Evolutionary conservation across 176 grass and related monocot species (phyloP).

Genomic region (Musa beccarii): DNA sequence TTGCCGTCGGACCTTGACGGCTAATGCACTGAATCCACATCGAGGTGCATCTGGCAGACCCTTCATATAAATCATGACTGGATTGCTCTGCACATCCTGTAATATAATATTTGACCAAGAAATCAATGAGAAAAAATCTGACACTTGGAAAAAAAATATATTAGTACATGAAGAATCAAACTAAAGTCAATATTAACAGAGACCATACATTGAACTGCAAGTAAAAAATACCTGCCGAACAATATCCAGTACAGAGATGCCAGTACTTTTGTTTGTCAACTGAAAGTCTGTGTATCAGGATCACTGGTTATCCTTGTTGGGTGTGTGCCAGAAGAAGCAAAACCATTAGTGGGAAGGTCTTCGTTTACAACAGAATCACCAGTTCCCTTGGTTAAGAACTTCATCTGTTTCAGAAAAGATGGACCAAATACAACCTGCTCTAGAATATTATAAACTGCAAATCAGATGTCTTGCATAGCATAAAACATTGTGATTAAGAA

Average conservation of each 20-base stretch:
- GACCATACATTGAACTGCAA: neutral
- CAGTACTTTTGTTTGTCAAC: slow-evolving; percentile 49
- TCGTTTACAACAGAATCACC: slow-evolving; percentile 27
- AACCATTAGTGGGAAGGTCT: neutral
- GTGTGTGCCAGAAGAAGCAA: neutral
- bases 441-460: neutral
- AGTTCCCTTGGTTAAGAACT: slow-evolving; percentile 29
- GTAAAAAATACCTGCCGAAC: slow-evolving; percentile 35
- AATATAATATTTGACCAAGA: neutral
- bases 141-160: no score
- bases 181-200: neutral
- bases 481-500: neutral
- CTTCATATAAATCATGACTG: slow-evolving; percentile 84
- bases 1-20: slow-evolving; percentile 72
- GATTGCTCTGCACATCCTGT: slow-evolving; percentile 75
- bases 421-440: slow-evolving; percentile 24
- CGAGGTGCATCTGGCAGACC: slow-evolving; percentile 66
- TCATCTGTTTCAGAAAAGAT: slow-evolving; percentile 34
- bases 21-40: slow-evolving; percentile 84
- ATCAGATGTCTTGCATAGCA: neutral
- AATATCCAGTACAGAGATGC: slow-evolving; percentile 34
- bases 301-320: slow-evolving; percentile 42
- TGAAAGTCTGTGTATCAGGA: slow-evolving; percentile 62
- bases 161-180: no score
- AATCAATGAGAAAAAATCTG: neutral